A percentile compares a stretch with the other conserved stretches of the same genome.
These are phyloP conservation scores for Fusarium algeriense DNA, from an alignment of 2,329 filamentous ascomycete genomes.

Conservation along the genomic window DNA sequence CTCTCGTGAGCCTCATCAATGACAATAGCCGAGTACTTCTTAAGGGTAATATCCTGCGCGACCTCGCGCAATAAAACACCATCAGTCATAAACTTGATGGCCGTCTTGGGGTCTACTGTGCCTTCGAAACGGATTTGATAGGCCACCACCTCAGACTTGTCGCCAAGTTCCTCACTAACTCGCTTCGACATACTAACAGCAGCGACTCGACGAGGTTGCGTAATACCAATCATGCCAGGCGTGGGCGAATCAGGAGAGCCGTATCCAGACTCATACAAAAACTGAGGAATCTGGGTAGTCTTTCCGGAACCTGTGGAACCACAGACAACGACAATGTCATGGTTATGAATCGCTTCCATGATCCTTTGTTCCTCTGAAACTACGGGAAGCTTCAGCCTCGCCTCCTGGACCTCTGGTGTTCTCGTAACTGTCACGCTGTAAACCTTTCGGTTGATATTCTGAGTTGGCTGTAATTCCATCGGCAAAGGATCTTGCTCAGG, in stretches of 20 bases:
- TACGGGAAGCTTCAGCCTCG: conserved; percentile 84
- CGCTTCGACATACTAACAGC: conserved; percentile 97
- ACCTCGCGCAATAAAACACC: conserved; percentile 94
- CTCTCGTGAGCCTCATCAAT: conserved; percentile 98
- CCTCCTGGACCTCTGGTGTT: conserved; percentile 78
- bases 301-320: conserved; percentile 97
- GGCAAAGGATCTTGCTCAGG: conserved; percentile 79
- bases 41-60: conserved; percentile 86
- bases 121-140: conserved; percentile 98
- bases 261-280: conserved; percentile 93
- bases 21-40: conserved; percentile 92
- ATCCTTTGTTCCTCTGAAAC: conserved; percentile 96
- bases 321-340: conserved; percentile 90
- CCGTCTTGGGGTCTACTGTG: conserved; percentile 81
- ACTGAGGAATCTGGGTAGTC: conserved; percentile 97
- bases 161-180: conserved; percentile 86
- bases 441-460: conserved; percentile 74
- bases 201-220: conserved; percentile 93
- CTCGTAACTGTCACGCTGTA: conserved; percentile 80
- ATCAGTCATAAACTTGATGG: conserved; percentile 99
- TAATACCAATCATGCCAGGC: conserved; percentile 93
- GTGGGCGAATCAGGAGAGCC: conserved; percentile 82
- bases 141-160: conserved; percentile 81
- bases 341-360: conserved; percentile 96
- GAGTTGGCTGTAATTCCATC: conserved; percentile 71